Conservation (phyloP, 495 filamentous ascomycete species). For the Aspergillus homomorphus region DNA sequence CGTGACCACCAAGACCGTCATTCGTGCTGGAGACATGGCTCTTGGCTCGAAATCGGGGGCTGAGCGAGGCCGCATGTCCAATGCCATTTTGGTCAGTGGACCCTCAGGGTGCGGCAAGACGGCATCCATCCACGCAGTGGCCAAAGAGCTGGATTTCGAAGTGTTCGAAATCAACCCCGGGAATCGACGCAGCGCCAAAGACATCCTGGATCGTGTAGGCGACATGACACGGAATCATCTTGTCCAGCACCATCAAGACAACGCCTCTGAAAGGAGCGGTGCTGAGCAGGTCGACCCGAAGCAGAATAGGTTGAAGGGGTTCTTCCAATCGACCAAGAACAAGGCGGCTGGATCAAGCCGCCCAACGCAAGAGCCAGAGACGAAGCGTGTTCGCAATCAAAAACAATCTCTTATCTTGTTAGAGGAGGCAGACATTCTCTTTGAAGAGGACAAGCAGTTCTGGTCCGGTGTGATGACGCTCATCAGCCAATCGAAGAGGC, state of each 20-base stretch:
- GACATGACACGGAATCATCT: slow-evolving; percentile 97
- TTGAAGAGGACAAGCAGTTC: slow-evolving; percentile 92
- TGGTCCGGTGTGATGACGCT: slow-evolving; percentile 79
- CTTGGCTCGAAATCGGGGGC: slow-evolving; percentile 28
- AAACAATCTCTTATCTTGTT: slow-evolving; percentile 94
- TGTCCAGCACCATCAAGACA: slow-evolving; percentile 55
- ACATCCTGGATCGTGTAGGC: slow-evolving; percentile 86
- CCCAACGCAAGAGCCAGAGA: slow-evolving; percentile 22
- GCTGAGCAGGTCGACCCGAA: slow-evolving; percentile 53
- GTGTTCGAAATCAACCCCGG: slow-evolving; percentile 92
- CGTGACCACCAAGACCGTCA: slow-evolving; percentile 54
- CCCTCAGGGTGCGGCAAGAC: slow-evolving; percentile 92
- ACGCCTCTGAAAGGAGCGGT: slow-evolving; percentile 17
- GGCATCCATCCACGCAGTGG: slow-evolving; percentile 88
- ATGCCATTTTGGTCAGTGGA: slow-evolving; percentile 81
- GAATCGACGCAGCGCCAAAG: slow-evolving; percentile 78
- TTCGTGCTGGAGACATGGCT: slow-evolving; percentile 54
- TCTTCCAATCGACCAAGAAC: slow-evolving; percentile 60
- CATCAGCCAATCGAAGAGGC: slow-evolving; percentile 78
- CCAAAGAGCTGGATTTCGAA: slow-evolving; percentile 90
- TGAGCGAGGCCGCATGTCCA: slow-evolving; percentile 46
- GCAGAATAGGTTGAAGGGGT: slow-evolving; percentile 74
- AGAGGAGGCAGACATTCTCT: slow-evolving; percentile 92
- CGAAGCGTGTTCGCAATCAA: slow-evolving; percentile 55
- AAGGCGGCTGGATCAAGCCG: slow-evolving; percentile 20